Conservation (phyloP, 2,329 filamentous ascomycete genomes). For the Bretziella fagacearum region DNA sequence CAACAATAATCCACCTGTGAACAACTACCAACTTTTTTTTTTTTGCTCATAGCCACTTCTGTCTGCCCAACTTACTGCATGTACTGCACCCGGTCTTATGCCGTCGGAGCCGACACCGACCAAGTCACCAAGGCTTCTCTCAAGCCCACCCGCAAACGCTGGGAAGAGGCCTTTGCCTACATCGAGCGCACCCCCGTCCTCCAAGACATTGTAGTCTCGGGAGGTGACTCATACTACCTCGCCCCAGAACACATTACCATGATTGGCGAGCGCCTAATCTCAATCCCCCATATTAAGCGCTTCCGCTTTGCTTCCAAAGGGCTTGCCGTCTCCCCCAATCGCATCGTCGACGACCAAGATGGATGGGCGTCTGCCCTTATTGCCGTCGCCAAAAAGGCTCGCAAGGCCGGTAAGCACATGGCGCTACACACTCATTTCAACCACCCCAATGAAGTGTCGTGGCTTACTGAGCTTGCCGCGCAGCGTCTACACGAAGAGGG, state of each 20-base stretch:
- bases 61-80: slow-evolving; percentile 47
- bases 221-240: slow-evolving; percentile 44
- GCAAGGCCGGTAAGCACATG: slow-evolving; percentile 38
- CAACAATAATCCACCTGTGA: no score
- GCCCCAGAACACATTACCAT: slow-evolving; percentile 32
- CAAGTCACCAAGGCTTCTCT: slow-evolving; percentile 30
- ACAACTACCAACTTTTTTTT: no score
- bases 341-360: slow-evolving; percentile 35
- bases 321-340: slow-evolving; percentile 39
- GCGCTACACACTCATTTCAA: slow-evolving; percentile 51
- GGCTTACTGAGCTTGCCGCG: slow-evolving; percentile 37
- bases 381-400: slow-evolving; percentile 32
- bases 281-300: slow-evolving; percentile 39
- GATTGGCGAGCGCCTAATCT: slow-evolving; percentile 39
- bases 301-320: slow-evolving; percentile 47
- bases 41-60: slow-evolving; percentile 29
- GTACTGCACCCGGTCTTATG: slow-evolving; percentile 45
- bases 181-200: slow-evolving; percentile 33
- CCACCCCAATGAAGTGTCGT: slow-evolving; percentile 43
- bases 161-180: slow-evolving; percentile 40
- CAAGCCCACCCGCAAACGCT: slow-evolving; percentile 27
- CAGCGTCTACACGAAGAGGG: slow-evolving; percentile 30
- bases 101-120: slow-evolving; percentile 37
- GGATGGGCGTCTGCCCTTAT: slow-evolving; percentile 37
- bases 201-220: slow-evolving; percentile 44